A percentile compares a stretch with the other conserved stretches of the same genome.
phyloP scores from a whole-genome alignment of 495 filamentous ascomycete species.

The Hypomontagnella monticulosa region DNA sequence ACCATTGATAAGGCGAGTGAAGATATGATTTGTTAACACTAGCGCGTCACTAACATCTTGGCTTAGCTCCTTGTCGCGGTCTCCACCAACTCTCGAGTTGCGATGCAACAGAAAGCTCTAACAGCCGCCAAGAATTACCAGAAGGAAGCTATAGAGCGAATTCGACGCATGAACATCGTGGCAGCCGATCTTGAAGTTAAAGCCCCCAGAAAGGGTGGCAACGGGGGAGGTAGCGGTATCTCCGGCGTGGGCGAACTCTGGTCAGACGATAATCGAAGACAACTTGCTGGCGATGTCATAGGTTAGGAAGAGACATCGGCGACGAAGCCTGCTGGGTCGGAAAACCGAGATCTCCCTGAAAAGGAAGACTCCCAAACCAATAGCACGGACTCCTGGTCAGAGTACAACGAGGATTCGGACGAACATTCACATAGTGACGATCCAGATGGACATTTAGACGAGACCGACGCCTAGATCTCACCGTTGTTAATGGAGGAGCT shows the following conservation, averaged over 20 bases:
- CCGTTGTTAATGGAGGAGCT: background rate
- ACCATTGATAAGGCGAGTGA: slow-evolving; percentile 73
- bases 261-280: slow-evolving; percentile 24
- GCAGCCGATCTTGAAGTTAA: slow-evolving; percentile 80
- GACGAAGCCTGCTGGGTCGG: background rate
- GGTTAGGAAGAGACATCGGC: background rate
- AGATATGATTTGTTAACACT: background rate
- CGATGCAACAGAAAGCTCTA: slow-evolving; percentile 74
- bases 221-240: slow-evolving; percentile 8
- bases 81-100: slow-evolving; percentile 67
- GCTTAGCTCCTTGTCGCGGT: slow-evolving; percentile 73
- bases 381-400: background rate
- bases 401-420: background rate
- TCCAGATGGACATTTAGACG: too few species aligned
- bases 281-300: slow-evolving; percentile 1
- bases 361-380: too few species aligned
- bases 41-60: slow-evolving; percentile 8
- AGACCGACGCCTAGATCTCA: too few species aligned
- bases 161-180: slow-evolving; percentile 78
- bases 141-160: slow-evolving; percentile 73
- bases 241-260: slow-evolving; percentile 39
- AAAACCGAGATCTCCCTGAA: too few species aligned
- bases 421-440: background rate
- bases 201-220: slow-evolving; percentile 35
- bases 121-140: slow-evolving; percentile 76